Base-by-base conservation (phyloP, 164 flowering plant genomes). In the Protea cynaroides region DNA sequence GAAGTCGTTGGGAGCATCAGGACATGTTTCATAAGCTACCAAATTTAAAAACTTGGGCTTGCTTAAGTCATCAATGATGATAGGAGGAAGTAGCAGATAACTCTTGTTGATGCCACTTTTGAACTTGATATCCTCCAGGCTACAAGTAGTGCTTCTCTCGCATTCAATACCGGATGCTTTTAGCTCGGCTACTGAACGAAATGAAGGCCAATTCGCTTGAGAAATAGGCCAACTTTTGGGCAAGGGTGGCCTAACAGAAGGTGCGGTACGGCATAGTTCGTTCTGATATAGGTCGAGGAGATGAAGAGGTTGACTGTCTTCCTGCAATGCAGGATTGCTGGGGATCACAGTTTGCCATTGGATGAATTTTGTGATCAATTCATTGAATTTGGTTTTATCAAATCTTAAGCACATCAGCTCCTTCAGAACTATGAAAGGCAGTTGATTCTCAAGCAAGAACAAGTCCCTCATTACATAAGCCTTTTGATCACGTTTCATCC, bases 221-320 rank as follows among this genome's bases (percentile, higher is more conserved):
- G n/a, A 9, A 3, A 18, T 17, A 0, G 14, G 5, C 21, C 2
- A 1, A 3, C 0, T 29, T 29, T 34, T n/a, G n/a, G n/a, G 34
- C 3, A 8, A 0, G 12, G 9, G 43, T 9, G 7, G 17, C n/a
- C 15, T 14, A 11, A 3, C 11, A 14, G 19, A 13, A 1, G 34
- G 34, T 29, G 34, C 43, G 7, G 8, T 6, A 8, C 13, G 36
- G 10, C 50, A 4, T 3, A 64, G 21, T 22, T 37, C 38, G 19
- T 25, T 53, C 58, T 25, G 50, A 24, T 53, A 50, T 25, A 40
- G 22, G 23, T 56, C 61, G n/a, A 65, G 68, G 54, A 65, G 61
- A 47, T 65, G 68, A 46, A 46, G 24, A 7, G 61, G 61, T 23
- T 24, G 7, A 6, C 12, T 11, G 17, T 65, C 67, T 38, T 24